phyloP scores from a whole-genome alignment of 2,329 filamentous ascomycete genomes.

The Pseudogymnoascus sp. region DNA sequence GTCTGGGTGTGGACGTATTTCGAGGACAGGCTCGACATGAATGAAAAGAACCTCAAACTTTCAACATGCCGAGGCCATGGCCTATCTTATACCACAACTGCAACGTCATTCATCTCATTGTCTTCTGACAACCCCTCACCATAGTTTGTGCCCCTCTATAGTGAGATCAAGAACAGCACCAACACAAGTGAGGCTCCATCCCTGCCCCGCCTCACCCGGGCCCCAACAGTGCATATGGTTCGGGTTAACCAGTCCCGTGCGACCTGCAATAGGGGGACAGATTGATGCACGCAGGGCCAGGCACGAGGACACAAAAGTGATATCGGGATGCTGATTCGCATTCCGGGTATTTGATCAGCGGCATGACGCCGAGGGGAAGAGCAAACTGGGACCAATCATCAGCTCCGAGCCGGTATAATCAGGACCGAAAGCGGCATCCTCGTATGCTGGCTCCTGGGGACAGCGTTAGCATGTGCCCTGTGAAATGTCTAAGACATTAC shows the following conservation, averaged over 20 bases:
- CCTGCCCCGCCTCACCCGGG: not conserved
- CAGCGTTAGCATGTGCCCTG: conserved; percentile 3
- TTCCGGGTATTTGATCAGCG: not conserved
- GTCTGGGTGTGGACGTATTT: not conserved
- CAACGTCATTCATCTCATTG: not conserved
- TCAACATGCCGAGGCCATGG: not conserved
- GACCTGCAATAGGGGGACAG: not conserved
- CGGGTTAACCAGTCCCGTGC: not conserved
- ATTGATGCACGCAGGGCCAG: not conserved
- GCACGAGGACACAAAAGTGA: conserved; percentile 2
- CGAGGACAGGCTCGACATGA: not conserved
- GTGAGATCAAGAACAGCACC: not conserved
- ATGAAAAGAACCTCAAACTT: not conserved
- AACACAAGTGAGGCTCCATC: not conserved
- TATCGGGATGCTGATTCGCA: not conserved
- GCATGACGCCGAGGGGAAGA: not conserved
- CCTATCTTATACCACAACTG: not conserved
- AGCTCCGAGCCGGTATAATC: not conserved
- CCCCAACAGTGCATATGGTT: not conserved
- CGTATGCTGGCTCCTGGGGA: not conserved
- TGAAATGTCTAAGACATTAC: not conserved
- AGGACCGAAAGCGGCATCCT: not conserved
- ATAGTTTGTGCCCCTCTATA: not conserved
- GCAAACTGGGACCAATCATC: not conserved
- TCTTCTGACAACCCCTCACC: conserved; percentile 2